These are phyloP conservation scores for Diddensiella transvaalensis DNA, from an alignment of 805 yeast genomes.

Conservation along the genomic window DNA sequence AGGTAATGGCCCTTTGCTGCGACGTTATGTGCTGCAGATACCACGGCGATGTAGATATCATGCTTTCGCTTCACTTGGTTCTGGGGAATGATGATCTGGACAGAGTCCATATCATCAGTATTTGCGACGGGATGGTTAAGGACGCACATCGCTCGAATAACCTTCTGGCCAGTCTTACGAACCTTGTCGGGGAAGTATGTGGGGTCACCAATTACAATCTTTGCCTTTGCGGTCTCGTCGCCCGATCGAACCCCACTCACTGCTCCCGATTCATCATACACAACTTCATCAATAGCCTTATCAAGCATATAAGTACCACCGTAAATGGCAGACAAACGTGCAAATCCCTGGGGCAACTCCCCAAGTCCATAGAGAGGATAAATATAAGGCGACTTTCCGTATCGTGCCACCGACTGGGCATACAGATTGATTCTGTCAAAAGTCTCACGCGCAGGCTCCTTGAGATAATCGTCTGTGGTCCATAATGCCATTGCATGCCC, in stretches of 20 bases:
- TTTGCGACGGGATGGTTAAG: constrained; percentile 84
- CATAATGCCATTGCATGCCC: constrained; percentile 99
- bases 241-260: constrained; percentile 86
- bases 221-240: constrained; percentile 88
- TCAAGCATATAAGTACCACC: constrained; percentile 99
- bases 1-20: constrained; percentile 83
- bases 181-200: constrained; percentile 91
- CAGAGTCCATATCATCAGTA: constrained; percentile 78
- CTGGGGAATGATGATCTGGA: constrained; percentile 94
- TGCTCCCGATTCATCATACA: constrained; percentile 66
- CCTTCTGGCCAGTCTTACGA: constrained; percentile 65
- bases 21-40: constrained; percentile 86
- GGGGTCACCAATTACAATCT: constrained; percentile 94
- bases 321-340: constrained; percentile 91
- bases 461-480: constrained; percentile 85
- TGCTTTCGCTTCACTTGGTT: constrained; percentile 89
- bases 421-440: constrained; percentile 82
- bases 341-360: constrained; percentile 98
- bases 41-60: constrained; percentile 90
- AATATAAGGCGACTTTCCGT: constrained; percentile 93
- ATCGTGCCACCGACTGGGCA: constrained; percentile 86
- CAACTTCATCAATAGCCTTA: constrained; percentile 87
- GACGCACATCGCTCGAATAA: constrained; percentile 82
- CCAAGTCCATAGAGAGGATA: constrained; percentile 97
- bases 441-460: constrained; percentile 87